Conservation (phyloP, 495 filamentous ascomycete species). For the Peziza echinospora region DNA sequence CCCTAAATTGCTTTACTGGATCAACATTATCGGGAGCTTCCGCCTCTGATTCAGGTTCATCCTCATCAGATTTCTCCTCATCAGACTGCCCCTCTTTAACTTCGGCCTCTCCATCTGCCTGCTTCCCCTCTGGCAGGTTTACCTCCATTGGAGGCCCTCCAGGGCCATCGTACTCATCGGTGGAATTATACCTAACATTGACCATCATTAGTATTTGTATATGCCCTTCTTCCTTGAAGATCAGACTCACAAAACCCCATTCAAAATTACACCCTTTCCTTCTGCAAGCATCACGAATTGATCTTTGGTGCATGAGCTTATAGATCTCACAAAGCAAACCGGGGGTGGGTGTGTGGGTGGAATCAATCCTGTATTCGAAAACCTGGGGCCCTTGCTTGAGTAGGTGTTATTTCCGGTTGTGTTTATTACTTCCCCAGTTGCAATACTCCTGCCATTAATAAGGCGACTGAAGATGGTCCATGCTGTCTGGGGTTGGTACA, state of each 20-base stretch:
- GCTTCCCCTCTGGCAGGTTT: no score
- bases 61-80: background rate
- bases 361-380: conserved; percentile 26
- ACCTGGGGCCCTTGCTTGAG: conserved; percentile 30
- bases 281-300: conserved; percentile 25
- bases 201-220: no score
- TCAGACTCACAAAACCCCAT: conserved; percentile 16
- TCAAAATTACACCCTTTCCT: conserved; percentile 24
- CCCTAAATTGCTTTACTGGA: no score
- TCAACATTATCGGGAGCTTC: no score
- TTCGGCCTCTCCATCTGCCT: background rate
- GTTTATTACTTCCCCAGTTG: conserved; percentile 28
- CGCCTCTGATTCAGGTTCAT: background rate
- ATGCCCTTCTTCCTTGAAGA: no score
- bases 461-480: conserved; percentile 38
- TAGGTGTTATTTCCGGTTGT: conserved; percentile 18
- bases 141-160: no score
- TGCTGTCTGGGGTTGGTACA: conserved; percentile 43
- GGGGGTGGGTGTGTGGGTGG: conserved; percentile 23
- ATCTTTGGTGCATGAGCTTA: conserved; percentile 30
- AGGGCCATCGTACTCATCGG: background rate
- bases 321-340: conserved; percentile 36
- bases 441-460: conserved; percentile 35
- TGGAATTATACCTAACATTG: background rate
- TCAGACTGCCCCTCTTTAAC: background rate